Percentiles rank a stretch among this genome's conserved stretches.
Conservation (phyloP, 2,329 filamentous ascomycete species). For the Penicillium digitatum region DNA sequence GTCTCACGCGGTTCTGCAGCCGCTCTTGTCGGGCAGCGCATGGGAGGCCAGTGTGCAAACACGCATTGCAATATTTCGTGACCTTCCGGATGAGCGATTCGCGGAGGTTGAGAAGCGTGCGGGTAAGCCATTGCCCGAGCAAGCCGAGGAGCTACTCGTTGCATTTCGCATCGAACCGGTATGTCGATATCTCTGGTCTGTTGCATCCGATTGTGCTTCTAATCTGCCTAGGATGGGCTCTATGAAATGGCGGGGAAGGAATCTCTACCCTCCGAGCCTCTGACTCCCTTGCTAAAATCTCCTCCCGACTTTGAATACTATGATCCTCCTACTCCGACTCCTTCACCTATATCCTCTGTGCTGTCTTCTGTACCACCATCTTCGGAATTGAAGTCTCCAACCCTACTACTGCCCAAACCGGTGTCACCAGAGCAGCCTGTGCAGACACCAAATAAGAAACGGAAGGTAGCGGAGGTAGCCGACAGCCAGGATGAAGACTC, state of each 20-base stretch:
- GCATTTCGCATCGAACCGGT: slow-evolving; percentile 42
- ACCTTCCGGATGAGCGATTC: slow-evolving; percentile 59
- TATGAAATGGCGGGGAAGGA: background rate
- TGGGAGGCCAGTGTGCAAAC: slow-evolving; percentile 78
- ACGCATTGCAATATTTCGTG: slow-evolving; percentile 72
- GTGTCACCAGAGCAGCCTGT: background rate
- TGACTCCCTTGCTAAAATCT: background rate
- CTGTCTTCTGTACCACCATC: slow-evolving; percentile 4
- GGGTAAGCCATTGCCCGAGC: slow-evolving; percentile 44
- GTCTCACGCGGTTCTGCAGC: slow-evolving; percentile 63
- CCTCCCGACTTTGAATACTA: slow-evolving; percentile 7
- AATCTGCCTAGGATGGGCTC: slow-evolving; percentile 14
- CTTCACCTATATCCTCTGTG: slow-evolving; percentile 5
- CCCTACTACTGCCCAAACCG: background rate
- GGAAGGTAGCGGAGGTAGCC: slow-evolving; percentile 44
- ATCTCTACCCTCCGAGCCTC: background rate
- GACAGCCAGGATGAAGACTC: slow-evolving; percentile 46
- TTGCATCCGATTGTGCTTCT: background rate
- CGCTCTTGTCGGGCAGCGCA: slow-evolving; percentile 67
- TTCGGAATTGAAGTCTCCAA: background rate
- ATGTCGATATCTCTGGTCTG: slow-evolving; percentile 7
- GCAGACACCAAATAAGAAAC: slow-evolving; percentile 32
- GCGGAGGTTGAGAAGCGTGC: slow-evolving; percentile 63
- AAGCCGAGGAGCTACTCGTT: slow-evolving; percentile 31
- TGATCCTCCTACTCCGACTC: slow-evolving; percentile 5